These are phyloP conservation scores for Ceratocystis albifundus DNA, from an alignment of 2,329 filamentous ascomycete genomes.

Conservation along the genomic window DNA sequence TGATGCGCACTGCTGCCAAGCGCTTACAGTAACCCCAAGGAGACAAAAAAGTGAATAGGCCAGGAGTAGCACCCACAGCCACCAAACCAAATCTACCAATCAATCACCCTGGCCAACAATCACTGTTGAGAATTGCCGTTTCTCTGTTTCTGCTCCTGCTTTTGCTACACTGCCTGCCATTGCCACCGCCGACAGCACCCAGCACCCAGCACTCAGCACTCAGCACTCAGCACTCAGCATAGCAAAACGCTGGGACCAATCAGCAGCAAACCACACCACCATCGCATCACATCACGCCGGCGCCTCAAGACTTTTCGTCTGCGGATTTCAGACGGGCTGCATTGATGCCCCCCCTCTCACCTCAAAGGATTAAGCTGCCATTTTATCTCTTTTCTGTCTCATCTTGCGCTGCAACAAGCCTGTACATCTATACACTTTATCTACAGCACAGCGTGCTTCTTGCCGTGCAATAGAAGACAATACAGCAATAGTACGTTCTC, in stretches of 20 bases:
- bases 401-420: background rate
- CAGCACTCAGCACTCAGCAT: background rate
- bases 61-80: background rate
- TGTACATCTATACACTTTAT: no score
- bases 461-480: background rate
- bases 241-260: background rate
- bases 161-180: background rate
- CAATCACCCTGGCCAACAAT: no score
- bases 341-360: background rate
- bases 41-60: constrained; percentile 7
- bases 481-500: background rate
- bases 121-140: background rate
- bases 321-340: background rate
- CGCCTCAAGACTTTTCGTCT: background rate
- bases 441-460: no score
- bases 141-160: background rate
- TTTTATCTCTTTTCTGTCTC: background rate
- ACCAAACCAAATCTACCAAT: background rate
- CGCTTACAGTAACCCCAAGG: constrained; percentile 21
- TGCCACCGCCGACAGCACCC: background rate
- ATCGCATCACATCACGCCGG: background rate
- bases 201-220: no score
- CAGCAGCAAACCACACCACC: constrained; percentile 3
- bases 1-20: constrained; percentile 20
- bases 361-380: background rate